A percentile compares a stretch with the other conserved stretches of the same genome.
These are phyloP conservation scores for Dictyostelium citrinum DNA, from an alignment of 78 protist genomes.

Conservation along the genomic window DNA sequence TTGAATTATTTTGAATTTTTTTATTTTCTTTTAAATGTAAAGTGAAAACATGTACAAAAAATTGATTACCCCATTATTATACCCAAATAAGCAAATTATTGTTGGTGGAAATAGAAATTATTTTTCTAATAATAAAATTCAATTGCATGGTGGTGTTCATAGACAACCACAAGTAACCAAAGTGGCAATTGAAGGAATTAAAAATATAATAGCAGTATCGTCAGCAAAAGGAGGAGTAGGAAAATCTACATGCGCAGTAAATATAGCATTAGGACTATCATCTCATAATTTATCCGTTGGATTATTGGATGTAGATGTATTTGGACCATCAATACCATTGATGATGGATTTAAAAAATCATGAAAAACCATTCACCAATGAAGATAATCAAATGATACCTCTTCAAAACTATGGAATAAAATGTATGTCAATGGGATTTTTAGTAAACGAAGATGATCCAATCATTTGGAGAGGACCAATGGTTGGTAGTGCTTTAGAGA, in stretches of 20 bases:
- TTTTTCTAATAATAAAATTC: not conserved
- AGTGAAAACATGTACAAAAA: not conserved
- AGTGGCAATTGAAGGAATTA: slow-evolving; percentile 37
- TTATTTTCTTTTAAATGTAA: not conserved
- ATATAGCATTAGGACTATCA: slow-evolving; percentile 77
- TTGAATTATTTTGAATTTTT: not conserved
- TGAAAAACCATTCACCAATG: slow-evolving; percentile 34
- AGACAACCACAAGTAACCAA: not conserved
- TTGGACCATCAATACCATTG: slow-evolving; percentile 93
- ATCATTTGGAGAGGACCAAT: slow-evolving; percentile 94
- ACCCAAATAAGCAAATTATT: not conserved
- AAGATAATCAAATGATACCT: slow-evolving; percentile 70
- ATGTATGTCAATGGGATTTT: slow-evolving; percentile 92
- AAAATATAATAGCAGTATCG: slow-evolving; percentile 75
- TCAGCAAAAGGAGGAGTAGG: slow-evolving; percentile 98
- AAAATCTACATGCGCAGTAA: slow-evolving; percentile 90
- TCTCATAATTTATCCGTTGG: slow-evolving; percentile 78
- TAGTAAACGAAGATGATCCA: slow-evolving; percentile 84
- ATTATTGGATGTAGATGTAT: slow-evolving; percentile 94
- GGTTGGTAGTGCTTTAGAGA: slow-evolving; percentile 87
- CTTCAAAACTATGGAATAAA: slow-evolving; percentile 86
- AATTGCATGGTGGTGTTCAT: not conserved
- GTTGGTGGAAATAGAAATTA: not conserved
- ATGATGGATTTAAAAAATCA: slow-evolving; percentile 84
- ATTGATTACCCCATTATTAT: not conserved